Evolutionary conservation across 176 grass and related monocot genomes (phyloP).

Genomic region (Oryza glaberrima): DNA sequence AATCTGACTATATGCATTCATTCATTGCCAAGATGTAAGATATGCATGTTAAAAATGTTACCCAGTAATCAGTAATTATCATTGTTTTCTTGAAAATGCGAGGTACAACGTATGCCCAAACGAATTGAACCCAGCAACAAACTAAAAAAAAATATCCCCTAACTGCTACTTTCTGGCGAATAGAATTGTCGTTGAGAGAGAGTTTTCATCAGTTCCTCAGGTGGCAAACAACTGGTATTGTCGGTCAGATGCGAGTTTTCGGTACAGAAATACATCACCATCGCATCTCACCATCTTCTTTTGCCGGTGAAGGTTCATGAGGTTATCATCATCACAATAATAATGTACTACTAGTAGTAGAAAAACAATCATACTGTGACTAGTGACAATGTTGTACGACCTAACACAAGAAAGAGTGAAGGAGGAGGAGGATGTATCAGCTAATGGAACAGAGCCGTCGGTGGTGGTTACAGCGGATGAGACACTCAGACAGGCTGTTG

Average conservation of each 20-base stretch:
- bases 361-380: slow-evolving; percentile 1
- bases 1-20: neutral
- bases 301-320: slow-evolving; percentile 28
- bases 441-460: slow-evolving; percentile 27
- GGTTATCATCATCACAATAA: slow-evolving; percentile 21
- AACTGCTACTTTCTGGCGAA: neutral
- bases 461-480: slow-evolving; percentile 39
- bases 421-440: slow-evolving; percentile 5
- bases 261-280: neutral
- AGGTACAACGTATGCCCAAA: neutral
- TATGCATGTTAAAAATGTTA: neutral
- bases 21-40: neutral
- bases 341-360: neutral
- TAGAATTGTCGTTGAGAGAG: neutral
- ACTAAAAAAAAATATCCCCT: neutral
- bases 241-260: slow-evolving; percentile 12
- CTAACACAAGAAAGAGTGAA: slow-evolving; percentile 2
- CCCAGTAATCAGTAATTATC: neutral
- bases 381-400: slow-evolving; percentile 27
- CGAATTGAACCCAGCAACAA: neutral
- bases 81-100: neutral
- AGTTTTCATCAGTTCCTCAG: slow-evolving; percentile 6
- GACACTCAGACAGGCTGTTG: slow-evolving; percentile 38
- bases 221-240: neutral
- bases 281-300: slow-evolving; percentile 22